Evolutionary conservation across 352 stramenopile genomes (phyloP).

Genomic region (Globisporangium irregulare): DNA sequence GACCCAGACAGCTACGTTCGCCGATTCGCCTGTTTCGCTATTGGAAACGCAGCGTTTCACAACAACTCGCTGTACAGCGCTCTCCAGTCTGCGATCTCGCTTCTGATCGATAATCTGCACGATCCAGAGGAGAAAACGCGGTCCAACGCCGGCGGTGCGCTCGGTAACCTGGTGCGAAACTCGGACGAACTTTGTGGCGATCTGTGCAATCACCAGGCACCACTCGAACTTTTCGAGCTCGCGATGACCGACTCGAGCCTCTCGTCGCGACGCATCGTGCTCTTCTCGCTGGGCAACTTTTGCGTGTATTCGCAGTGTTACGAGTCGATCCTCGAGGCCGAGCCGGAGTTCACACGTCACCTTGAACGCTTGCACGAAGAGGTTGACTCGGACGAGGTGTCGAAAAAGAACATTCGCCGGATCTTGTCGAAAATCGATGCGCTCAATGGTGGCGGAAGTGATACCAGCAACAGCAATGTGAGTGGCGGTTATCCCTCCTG

Average conservation of each 20-base stretch:
- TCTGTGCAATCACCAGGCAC: conserved; percentile 60
- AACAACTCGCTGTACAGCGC: conserved; percentile 67
- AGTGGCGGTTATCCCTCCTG: background rate
- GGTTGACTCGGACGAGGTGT: conserved; percentile 56
- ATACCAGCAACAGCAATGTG: background rate
- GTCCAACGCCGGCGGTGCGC: conserved; percentile 88
- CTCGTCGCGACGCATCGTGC: conserved; percentile 73
- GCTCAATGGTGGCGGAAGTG: conserved; percentile 5
- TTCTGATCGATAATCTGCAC: conserved; percentile 68
- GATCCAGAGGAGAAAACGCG: conserved; percentile 88
- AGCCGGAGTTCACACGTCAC: conserved; percentile 38
- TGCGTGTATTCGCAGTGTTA: conserved; percentile 77
- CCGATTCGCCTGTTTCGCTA: conserved; percentile 93
- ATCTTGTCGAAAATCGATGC: conserved; percentile 62
- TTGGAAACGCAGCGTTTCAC: conserved; percentile 94
- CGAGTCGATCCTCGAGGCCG: conserved; percentile 37
- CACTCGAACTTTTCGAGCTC: conserved; percentile 66
- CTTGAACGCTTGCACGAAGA: conserved; percentile 65
- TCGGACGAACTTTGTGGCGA: conserved; percentile 67
- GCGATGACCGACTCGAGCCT: conserved; percentile 60
- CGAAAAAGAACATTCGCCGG: conserved; percentile 65
- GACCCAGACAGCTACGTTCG: conserved; percentile 82
- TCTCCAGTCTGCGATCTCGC: conserved; percentile 58
- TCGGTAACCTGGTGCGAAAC: conserved; percentile 93
- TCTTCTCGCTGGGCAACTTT: conserved; percentile 92